Percentiles rank a stretch among this genome's conserved stretches.
These are phyloP conservation scores for Lactifluus piperatus DNA, from an alignment of 768 basidiomycete genomes.

Conservation along the genomic window DNA sequence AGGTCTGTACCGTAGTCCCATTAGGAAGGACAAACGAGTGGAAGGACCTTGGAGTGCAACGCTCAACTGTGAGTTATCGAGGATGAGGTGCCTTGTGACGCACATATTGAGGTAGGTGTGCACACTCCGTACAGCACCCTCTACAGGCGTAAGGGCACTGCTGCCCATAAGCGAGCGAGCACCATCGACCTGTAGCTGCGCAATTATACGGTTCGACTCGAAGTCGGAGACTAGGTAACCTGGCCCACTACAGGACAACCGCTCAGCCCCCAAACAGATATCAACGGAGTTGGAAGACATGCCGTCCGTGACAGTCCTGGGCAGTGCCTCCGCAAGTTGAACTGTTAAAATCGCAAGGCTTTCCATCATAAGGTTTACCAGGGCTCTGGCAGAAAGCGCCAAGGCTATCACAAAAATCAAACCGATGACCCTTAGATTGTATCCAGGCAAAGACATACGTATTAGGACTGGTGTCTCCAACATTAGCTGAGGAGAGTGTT, in stretches of 20 bases:
- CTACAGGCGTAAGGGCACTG: conserved; percentile 35
- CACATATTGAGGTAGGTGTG: conserved; percentile 67
- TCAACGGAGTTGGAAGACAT: conserved; percentile 12
- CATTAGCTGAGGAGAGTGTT: conserved; percentile 44
- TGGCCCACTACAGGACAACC: conserved; percentile 44
- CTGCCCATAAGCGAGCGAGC: conserved; percentile 55
- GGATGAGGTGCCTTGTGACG: too few relatives aligned
- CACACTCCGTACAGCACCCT: conserved; percentile 58
- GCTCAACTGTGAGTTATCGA: neutral
- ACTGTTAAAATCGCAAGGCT: conserved; percentile 56
- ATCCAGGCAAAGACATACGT: conserved; percentile 39
- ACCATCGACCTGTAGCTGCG: conserved; percentile 57
- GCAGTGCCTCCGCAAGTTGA: conserved; percentile 69
- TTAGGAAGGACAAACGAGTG: conserved; percentile 57
- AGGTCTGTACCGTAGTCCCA: conserved; percentile 59
- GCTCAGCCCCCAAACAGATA: conserved; percentile 5
- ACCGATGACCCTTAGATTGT: neutral
- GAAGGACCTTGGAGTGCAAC: conserved; percentile 38
- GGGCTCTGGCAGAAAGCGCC: conserved; percentile 76
- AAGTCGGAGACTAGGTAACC: conserved; percentile 71
- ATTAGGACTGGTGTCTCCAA: conserved; percentile 74
- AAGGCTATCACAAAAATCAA: conserved; percentile 30
- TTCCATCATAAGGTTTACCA: conserved; percentile 57
- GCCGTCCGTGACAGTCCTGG: conserved; percentile 66
- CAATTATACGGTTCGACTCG: conserved; percentile 67